Evolutionary conservation across 306 rosid genomes (phyloP).

Genomic region (Acmispon strigosus): DNA sequence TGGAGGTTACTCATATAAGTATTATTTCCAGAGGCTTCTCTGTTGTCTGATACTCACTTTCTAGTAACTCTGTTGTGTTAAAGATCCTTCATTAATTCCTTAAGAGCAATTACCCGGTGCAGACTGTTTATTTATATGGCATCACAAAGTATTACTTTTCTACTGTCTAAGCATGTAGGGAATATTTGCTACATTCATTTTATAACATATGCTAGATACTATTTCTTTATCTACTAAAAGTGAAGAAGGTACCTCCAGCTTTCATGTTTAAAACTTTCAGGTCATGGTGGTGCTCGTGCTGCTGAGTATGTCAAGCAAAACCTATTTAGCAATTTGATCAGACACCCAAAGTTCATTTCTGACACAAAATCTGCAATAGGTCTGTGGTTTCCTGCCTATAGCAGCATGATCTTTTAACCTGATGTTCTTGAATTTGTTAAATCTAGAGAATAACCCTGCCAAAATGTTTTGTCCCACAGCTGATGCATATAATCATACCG

Average conservation of each 20-base stretch:
- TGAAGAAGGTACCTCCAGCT: slow-evolving; percentile 11
- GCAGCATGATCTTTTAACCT: neutral
- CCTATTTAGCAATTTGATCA: slow-evolving; percentile 90
- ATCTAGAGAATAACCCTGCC: slow-evolving; percentile 1
- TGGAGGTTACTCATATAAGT: slow-evolving; percentile 3
- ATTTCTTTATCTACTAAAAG: neutral
- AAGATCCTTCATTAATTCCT: slow-evolving; percentile 5
- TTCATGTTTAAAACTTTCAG: slow-evolving; percentile 38
- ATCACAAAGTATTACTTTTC: neutral
- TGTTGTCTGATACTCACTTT: neutral
- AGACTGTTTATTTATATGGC: neutral
- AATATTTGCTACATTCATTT: neutral
- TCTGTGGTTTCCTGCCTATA: slow-evolving; percentile 12
- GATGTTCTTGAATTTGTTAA: slow-evolving; percentile 6
- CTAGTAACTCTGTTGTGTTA: neutral
- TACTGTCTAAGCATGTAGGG: neutral
- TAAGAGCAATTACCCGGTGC: neutral
- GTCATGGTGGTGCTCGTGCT: slow-evolving; percentile 98
- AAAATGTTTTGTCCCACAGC: slow-evolving; percentile 42
- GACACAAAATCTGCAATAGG: slow-evolving; percentile 96
- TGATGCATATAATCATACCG: slow-evolving; percentile 91
- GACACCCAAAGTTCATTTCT: slow-evolving; percentile 85
- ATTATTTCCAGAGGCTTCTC: neutral
- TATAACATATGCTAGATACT: neutral
- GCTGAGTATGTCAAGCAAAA: slow-evolving; percentile 98